Base-by-base conservation (phyloP, 2,329 filamentous ascomycete genomes). In the Apiospora phragmitis region DNA sequence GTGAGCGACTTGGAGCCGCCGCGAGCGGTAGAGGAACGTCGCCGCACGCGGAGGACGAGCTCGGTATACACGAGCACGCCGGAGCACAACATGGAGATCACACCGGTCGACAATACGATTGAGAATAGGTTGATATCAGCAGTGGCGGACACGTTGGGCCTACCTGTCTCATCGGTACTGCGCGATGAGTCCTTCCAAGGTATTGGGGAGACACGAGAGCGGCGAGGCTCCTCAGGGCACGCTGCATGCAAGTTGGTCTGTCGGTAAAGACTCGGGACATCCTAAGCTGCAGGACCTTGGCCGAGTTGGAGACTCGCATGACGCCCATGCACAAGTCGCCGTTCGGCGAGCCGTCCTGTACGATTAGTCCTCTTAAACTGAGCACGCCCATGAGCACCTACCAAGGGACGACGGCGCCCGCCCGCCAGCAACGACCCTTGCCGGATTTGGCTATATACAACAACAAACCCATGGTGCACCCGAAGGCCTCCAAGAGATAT, bases 101-200 rank as follows among this genome's bases (percentile, higher is more conserved):
- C 35, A 3, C 76, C 71, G 67, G 74, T 26, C 21, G 70, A 71
- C 18, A 41, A 71, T 35, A 71, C 71, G 14, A 72, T 76, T 29
- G 74, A 80, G 49, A 78, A 81, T n/a, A 75, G 78, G 16, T 76
- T 84, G 24, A 75, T 79, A 41, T 73, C 75, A 24, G 80, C 78
- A 29, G 76, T 84, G 47, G 78, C 83, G 3, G 76, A 81, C 35
- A 80, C 83, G 0, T 78, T 86, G 12, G 76, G 78, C 21, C 76
- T 83, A 4, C 75, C 79, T 1, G 70, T 72, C 8, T 71, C 76
- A 29, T 73, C 76, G 1, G 77, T 85, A 18, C 75, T 78, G 18
- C 74, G 82, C 8, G 79, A 82, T 70, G 81, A 83, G 71, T 86
- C 84, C 16, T 86, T 86, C 69, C 73, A 75, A 62, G 84, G 86